Evolutionary conservation across 2,329 filamentous ascomycete species (phyloP), one percentile per base, ranked within the genome.

Genomic region (Fusarium nodosum): DNA sequence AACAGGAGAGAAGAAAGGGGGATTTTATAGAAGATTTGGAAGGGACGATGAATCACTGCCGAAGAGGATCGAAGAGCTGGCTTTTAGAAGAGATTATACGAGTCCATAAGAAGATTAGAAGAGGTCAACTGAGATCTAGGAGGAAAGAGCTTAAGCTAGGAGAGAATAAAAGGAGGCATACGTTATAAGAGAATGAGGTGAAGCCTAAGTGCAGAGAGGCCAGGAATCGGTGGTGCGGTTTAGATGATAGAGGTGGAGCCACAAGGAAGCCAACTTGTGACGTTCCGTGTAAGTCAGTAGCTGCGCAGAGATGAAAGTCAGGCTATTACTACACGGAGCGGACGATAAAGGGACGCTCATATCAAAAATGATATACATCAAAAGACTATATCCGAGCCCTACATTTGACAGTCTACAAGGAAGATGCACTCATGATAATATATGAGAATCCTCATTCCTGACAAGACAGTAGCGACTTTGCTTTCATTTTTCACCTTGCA

Each of bases 251-350:
- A 31, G 26, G 44, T 55, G 33, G 56, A 66, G 62, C 16, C 22
- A 39, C 52, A 30, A 66, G 34, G 20, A 54, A 46, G 48, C 24
- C 38, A 24, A 56, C 12, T 34, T 47, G 60, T 45, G 55, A 51
- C 46, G n/a, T 28, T 22, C 42, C 38, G 60, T 68, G 46, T 61
- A 69, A 61, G 65, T 39, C 39, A 20, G 34, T 51, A 61, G 51
- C 33, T 65, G 33, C 26, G 30, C 13, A 12, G 45, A 61, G 56
- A 53, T 20, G 36, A 11, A 39, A 36, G 20, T 41, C 53, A 66
- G 16, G 36, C 24, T 13, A 30, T 9, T 41, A 10, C 34, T 36
- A 38, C 22, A 24, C 34, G n/a, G 10, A 60, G 26, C 22, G 28
- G 61, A 60, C 44, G 45, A 45, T 38, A 34, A 44, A 11, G 22